Percentiles rank a stretch among this genome's conserved stretches.
phyloP scores from a whole-genome alignment of 208 protist genomes.

The Crithidia expoeki region DNA sequence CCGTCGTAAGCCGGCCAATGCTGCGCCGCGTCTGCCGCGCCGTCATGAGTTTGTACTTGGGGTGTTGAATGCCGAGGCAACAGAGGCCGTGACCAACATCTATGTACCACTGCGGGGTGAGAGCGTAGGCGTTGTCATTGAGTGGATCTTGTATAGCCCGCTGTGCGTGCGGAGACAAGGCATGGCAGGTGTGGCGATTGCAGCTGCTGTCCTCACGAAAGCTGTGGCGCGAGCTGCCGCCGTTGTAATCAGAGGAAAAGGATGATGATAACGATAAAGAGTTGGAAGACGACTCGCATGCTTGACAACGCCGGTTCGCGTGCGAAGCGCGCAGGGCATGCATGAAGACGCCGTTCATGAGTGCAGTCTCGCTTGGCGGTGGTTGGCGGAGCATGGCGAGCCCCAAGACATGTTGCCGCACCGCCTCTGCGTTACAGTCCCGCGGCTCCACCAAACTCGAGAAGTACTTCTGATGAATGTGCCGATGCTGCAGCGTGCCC shows the following conservation, averaged over 20 bases:
- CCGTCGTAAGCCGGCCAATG: constrained; percentile 54
- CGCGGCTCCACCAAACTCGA: constrained; percentile 66
- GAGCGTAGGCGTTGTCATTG: constrained; percentile 42
- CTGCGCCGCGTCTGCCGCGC: constrained; percentile 62
- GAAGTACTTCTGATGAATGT: constrained; percentile 83
- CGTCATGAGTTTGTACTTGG: constrained; percentile 85
- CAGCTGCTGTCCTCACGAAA: background rate
- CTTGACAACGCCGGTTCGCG: background rate
- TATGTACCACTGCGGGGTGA: constrained; percentile 79
- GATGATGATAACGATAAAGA: background rate
- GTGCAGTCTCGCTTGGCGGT: constrained; percentile 43
- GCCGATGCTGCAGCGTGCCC: constrained; percentile 86
- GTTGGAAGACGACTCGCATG: background rate
- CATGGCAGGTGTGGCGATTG: too few species aligned
- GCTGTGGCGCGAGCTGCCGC: background rate
- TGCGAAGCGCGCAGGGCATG: constrained; percentile 65
- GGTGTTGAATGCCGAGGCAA: constrained; percentile 68
- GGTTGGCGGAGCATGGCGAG: constrained; percentile 87
- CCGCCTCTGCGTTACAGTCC: constrained; percentile 66
- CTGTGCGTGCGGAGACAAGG: constrained; percentile 5
- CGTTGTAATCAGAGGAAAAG: background rate
- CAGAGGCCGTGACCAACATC: constrained; percentile 75
- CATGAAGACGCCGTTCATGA: constrained; percentile 85
- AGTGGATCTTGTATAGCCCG: constrained; percentile 26
- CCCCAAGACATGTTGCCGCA: constrained; percentile 66